phyloP scores from a whole-genome alignment of 257 asterid species.

The Marsdenia floribunda region DNA sequence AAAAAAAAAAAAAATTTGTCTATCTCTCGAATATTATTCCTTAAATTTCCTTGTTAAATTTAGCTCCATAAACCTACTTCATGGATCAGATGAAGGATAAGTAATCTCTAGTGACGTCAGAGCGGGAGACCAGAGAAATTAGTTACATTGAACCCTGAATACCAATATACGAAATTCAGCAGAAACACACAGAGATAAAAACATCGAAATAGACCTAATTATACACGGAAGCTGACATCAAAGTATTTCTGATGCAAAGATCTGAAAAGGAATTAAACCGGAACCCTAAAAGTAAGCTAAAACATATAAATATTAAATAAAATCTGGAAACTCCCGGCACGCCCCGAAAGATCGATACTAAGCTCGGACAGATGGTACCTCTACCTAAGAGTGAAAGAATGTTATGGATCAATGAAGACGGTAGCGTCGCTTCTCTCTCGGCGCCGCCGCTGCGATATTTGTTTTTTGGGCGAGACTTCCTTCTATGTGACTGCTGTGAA shows the following conservation, averaged over 20 bases:
- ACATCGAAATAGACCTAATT: background rate
- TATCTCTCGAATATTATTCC: background rate
- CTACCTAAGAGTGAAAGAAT: background rate
- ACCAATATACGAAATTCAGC: background rate
- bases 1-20: background rate
- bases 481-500: constrained; percentile 12
- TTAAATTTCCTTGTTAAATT: background rate
- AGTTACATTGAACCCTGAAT: background rate
- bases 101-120: background rate
- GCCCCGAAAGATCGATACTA: background rate
- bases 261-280: constrained; percentile 5
- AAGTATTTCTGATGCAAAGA: constrained; percentile 1
- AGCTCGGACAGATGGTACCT: constrained; percentile 1
- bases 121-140: background rate
- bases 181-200: background rate
- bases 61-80: no score
- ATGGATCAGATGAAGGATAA: background rate
- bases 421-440: constrained; percentile 4
- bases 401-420: background rate
- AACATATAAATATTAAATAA: background rate
- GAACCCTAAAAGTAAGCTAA: background rate
- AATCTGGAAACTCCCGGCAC: background rate
- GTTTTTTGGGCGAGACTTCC: constrained; percentile 6
- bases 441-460: constrained; percentile 19
- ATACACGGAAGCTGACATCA: background rate